Percentiles rank a stretch among this genome's conserved stretches.
These are phyloP conservation scores for Myrica gale DNA, from an alignment of 306 rosid genomes.

Conservation along the genomic window DNA sequence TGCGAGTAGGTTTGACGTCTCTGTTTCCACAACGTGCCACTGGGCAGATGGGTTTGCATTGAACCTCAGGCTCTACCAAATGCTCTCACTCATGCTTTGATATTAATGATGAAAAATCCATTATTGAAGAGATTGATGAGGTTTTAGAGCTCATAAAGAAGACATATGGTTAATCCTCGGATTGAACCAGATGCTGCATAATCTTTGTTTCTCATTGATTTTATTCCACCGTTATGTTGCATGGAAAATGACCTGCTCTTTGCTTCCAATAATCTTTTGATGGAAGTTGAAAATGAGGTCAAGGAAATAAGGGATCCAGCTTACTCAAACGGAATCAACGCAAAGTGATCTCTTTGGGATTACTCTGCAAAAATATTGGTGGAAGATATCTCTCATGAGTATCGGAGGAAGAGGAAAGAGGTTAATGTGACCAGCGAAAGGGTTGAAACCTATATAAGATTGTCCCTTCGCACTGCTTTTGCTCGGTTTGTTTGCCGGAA, in stretches of 20 bases:
- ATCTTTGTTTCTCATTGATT: constrained; percentile 81
- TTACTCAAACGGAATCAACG: constrained; percentile 57
- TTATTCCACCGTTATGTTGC: constrained; percentile 67
- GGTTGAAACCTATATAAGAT: constrained; percentile 74
- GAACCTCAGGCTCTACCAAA: too few relatives aligned
- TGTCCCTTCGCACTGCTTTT: constrained; percentile 67
- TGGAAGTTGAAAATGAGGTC: constrained; percentile 68
- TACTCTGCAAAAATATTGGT: constrained; percentile 60
- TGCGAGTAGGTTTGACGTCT: too few relatives aligned
- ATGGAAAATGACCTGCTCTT: constrained; percentile 65
- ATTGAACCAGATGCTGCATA: constrained; percentile 73
- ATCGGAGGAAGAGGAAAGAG: constrained; percentile 45
- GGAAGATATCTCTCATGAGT: constrained; percentile 49
- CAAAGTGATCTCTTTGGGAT: constrained; percentile 68
- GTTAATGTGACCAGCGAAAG: constrained; percentile 44
- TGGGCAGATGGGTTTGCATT: too few relatives aligned
- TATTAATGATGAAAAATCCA: too few relatives aligned
- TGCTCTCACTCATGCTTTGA: too few relatives aligned
- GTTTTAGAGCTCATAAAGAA: constrained; percentile 87
- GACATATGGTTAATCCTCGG: constrained; percentile 87
- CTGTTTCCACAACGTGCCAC: too few relatives aligned
- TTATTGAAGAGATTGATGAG: constrained; percentile 53
- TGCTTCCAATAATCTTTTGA: constrained; percentile 74
- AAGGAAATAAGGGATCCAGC: constrained; percentile 48
- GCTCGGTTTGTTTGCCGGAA: too few relatives aligned